A percentile compares a stretch with the other conserved stretches of the same genome.
phyloP scores from a whole-genome alignment of 768 basidiomycete genomes.

The Phanerochaete sordida region DNA sequence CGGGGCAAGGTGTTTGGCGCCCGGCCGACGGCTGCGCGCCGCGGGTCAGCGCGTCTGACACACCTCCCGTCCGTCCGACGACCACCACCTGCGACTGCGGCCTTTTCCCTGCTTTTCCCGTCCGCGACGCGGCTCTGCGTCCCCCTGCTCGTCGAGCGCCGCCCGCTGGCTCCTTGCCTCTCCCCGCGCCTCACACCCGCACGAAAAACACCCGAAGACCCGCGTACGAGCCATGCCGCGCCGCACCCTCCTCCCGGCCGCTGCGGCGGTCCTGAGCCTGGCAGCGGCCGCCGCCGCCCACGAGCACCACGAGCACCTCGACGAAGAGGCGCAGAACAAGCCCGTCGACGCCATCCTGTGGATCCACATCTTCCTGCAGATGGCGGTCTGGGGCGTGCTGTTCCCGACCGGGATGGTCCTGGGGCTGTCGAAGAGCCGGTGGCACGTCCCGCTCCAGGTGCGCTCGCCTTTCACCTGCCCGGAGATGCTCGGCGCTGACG shows the following conservation, averaged over 20 bases:
- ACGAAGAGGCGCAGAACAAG: slow-evolving; percentile 58
- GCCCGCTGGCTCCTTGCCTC: neutral
- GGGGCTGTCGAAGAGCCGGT: slow-evolving; percentile 73
- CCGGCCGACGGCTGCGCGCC: neutral
- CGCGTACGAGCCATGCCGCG: neutral
- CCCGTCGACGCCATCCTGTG: slow-evolving; percentile 77
- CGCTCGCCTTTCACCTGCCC: slow-evolving; percentile 10
- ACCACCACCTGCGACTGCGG: neutral
- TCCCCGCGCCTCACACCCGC: too few relatives aligned
- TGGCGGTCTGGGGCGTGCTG: slow-evolving; percentile 76
- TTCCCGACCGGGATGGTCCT: slow-evolving; percentile 86
- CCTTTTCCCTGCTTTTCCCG: neutral
- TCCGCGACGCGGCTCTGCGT: neutral
- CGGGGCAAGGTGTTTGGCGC: slow-evolving; percentile 1
- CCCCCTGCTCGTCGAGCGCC: neutral
- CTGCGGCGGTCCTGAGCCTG: slow-evolving; percentile 9
- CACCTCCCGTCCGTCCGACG: neutral
- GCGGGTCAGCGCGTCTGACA: neutral
- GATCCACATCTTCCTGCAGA: slow-evolving; percentile 81
- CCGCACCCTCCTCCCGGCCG: neutral
- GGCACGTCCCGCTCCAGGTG: slow-evolving; percentile 90
- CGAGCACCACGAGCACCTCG: slow-evolving; percentile 56
- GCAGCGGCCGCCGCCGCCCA: slow-evolving; percentile 43
- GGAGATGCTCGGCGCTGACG: neutral
- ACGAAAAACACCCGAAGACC: neutral